phyloP scores from a whole-genome alignment of 1,284 basidiomycete genomes.

The Phellinidium pouzarii region DNA sequence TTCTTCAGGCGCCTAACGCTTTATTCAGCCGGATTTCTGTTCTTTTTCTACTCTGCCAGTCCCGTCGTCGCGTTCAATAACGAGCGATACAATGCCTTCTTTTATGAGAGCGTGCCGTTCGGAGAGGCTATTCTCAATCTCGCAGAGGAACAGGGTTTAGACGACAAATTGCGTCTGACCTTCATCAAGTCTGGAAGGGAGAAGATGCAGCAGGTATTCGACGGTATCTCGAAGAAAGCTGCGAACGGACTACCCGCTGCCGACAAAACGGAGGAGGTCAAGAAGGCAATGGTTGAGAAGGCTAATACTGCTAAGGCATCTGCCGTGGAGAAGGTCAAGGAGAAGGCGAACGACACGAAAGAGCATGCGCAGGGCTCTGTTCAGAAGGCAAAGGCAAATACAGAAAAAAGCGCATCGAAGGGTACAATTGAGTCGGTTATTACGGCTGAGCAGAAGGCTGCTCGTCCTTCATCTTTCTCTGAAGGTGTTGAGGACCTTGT shows the following conservation, averaged over 20 bases:
- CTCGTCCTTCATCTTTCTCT: constrained; percentile 34
- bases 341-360: constrained; percentile 35
- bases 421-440: constrained; percentile 26
- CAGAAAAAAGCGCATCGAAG: constrained; percentile 37
- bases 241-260: constrained; percentile 16
- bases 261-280: constrained; percentile 6
- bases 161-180: constrained; percentile 57
- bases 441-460: constrained; percentile 30
- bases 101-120: constrained; percentile 71
- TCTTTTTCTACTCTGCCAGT: constrained; percentile 77
- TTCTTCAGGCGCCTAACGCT: constrained; percentile 48
- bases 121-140: constrained; percentile 75
- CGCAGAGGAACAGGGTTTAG: constrained; percentile 75
- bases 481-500: constrained; percentile 63
- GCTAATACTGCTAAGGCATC: constrained; percentile 19
- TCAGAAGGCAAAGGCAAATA: constrained; percentile 42
- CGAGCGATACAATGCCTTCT: constrained; percentile 73
- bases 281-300: constrained; percentile 11
- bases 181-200: constrained; percentile 51
- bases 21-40: constrained; percentile 55
- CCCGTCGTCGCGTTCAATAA: constrained; percentile 69
- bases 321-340: constrained; percentile 33
- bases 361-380: constrained; percentile 43
- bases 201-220: constrained; percentile 44
- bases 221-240: constrained; percentile 37